Evolutionary conservation across 768 basidiomycete species (phyloP).

Genomic region (Boletus rufocinnamomeus): DNA sequence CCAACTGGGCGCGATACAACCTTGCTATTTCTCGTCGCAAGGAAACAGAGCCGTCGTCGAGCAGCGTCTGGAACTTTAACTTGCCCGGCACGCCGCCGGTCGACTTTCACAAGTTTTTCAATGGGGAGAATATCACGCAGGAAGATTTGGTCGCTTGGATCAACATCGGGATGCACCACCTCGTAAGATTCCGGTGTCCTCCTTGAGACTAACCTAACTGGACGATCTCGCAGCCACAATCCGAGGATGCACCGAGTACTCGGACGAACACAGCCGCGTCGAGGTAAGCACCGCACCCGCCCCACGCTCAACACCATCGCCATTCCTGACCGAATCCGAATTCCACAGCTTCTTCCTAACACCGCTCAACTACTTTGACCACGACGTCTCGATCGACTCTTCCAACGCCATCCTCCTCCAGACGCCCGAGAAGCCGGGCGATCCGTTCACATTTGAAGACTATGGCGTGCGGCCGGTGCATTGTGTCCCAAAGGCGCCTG

Average conservation of each 20-base stretch:
- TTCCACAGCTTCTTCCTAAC: slow-evolving; percentile 52
- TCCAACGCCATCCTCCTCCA: slow-evolving; percentile 52
- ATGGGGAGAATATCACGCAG: slow-evolving; percentile 63
- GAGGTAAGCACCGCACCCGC: slow-evolving; percentile 38
- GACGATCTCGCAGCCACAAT: slow-evolving; percentile 45
- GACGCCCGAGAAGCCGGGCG: slow-evolving; percentile 40
- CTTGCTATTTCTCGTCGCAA: slow-evolving; percentile 58
- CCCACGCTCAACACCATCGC: neutral
- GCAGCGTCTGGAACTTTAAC: slow-evolving; percentile 64
- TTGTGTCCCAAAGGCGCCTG: slow-evolving; percentile 41
- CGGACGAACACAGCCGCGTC: slow-evolving; percentile 57
- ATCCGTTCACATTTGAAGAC: slow-evolving; percentile 48
- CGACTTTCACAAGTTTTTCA: slow-evolving; percentile 63
- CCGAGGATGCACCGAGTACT: slow-evolving; percentile 66
- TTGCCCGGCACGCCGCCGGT: slow-evolving; percentile 56
- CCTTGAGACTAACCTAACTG: neutral
- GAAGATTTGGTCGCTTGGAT: slow-evolving; percentile 69
- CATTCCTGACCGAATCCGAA: neutral
- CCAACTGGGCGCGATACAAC: slow-evolving; percentile 67
- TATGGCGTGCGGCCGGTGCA: slow-evolving; percentile 49
- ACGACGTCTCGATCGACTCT: slow-evolving; percentile 60
- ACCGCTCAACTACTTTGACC: slow-evolving; percentile 67
- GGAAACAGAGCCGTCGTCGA: slow-evolving; percentile 60
- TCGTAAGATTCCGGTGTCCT: slow-evolving; percentile 35
- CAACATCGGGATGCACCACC: slow-evolving; percentile 67